Evolutionary conservation across 108 stramenopile genomes (phyloP), one percentile per base, ranked within the genome.

Genomic region (Cyclotella distinguenda): DNA sequence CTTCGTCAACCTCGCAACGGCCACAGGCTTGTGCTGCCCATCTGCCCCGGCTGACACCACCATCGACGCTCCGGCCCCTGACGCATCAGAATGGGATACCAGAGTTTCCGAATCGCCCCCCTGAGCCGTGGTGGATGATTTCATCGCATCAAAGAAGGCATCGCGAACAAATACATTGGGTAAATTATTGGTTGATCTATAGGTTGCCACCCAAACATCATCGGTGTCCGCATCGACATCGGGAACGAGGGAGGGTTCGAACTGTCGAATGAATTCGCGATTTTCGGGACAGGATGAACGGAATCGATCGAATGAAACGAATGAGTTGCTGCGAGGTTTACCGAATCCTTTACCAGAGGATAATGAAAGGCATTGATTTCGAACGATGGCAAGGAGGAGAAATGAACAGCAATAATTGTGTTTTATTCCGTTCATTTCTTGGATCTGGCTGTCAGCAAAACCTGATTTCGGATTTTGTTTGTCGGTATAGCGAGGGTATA

Each of bases 111-210:
- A 49, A 53, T 79, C 74, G 26, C 66, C 74, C 21, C 49, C 61
- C 38, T 60, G 68, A 25, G 22, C 57, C 7, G 65, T 74, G 3
- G 85, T 87, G 2, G 91, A 87, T 4, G 53, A 50, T 19, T 64
- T 66, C 91, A 93, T 93, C 35, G 88, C 82, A 57, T 80, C 72
- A 44, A 88, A 82, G 61, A 93, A 93, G 43, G 86, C 78, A 70
- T 93, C 91, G 1, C 80, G 76, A 9, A 88, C 74, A 54, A 88
- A 78, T 0, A 89, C 88, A 39, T 81, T 86, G 50, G 91, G 91
- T 49, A 86, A 64, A 56, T 93, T 90, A 70, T 90, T 84, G 31
- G 60, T 78, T 11, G 85, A 85, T 38, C 91, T 82, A 60, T 84
- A 93, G 0, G 90, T 87, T 18, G 91, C 91, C 13, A 78, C 88